A percentile compares a stretch with the other conserved stretches of the same genome.
phyloP scores from a whole-genome alignment of 495 filamentous ascomycete species.

The Glarea lozoyensis region DNA sequence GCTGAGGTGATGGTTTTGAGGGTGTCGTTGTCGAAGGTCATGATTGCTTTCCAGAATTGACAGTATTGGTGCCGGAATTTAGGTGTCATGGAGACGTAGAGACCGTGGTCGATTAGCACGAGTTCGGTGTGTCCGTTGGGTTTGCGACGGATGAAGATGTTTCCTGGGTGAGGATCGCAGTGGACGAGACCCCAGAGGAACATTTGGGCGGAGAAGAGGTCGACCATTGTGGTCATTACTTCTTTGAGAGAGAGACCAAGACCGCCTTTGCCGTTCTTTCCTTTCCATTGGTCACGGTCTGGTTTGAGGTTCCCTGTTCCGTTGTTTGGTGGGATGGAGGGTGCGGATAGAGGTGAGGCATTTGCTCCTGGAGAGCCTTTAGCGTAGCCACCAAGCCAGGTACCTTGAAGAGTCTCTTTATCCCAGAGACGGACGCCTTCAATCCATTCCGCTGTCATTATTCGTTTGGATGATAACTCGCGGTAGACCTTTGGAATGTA shows the following conservation, averaged over 20 bases:
- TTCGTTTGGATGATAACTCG: constrained; percentile 71
- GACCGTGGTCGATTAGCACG: constrained; percentile 91
- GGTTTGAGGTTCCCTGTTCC: constrained; percentile 57
- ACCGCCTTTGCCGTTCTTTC: constrained; percentile 58
- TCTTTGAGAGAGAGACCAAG: constrained; percentile 73
- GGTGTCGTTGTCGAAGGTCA: constrained; percentile 86
- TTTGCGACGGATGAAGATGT: constrained; percentile 86
- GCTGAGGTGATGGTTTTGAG: constrained; percentile 56
- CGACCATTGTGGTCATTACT: constrained; percentile 93
- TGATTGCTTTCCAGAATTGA: constrained; percentile 83
- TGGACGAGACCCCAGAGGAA: constrained; percentile 92
- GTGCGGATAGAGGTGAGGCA: constrained; percentile 52
- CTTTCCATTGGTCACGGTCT: constrained; percentile 69
- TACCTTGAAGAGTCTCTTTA: constrained; percentile 60
- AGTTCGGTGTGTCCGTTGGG: constrained; percentile 77
- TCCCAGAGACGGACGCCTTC: constrained; percentile 90
- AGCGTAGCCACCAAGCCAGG: constrained; percentile 70
- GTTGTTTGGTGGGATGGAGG: constrained; percentile 34
- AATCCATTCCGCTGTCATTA: constrained; percentile 96
- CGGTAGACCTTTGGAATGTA: constrained; percentile 81
- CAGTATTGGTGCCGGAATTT: constrained; percentile 84
- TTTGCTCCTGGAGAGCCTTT: constrained; percentile 69
- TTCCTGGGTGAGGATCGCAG: constrained; percentile 94
- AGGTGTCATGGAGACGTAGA: constrained; percentile 85
- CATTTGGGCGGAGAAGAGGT: constrained; percentile 92